Percentiles rank a stretch among this genome's conserved stretches.
These are phyloP conservation scores for Funneliformis caledonium DNA, from an alignment of 371 early-diverging fungal species.

Conservation along the genomic window DNA sequence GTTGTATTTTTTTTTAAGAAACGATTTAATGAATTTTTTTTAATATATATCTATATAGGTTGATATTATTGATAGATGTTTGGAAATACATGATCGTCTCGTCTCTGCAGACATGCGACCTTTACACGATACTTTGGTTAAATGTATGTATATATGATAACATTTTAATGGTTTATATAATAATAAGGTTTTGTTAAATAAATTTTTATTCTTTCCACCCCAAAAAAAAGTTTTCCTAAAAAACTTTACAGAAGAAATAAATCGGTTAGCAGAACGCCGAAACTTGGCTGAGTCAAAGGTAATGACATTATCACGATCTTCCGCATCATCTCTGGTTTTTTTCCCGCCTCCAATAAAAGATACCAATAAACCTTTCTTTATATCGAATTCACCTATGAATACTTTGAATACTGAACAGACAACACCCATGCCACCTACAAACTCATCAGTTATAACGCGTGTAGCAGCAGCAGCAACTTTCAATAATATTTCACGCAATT, in stretches of 20 bases:
- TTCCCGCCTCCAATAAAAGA: constrained; percentile 19
- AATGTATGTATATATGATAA: constrained; percentile 57
- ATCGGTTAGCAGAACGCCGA: constrained; percentile 46
- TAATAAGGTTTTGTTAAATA: neutral
- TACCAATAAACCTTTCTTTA: constrained; percentile 17
- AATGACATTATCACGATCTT: neutral
- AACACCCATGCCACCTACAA: constrained; percentile 14
- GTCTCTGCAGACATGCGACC: constrained; percentile 75
- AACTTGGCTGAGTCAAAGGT: constrained; percentile 9
- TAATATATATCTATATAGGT: constrained; percentile 50
- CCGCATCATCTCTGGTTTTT: constrained; percentile 1
- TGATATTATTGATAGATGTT: constrained; percentile 63
- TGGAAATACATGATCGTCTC: constrained; percentile 67
- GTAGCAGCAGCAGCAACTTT: constrained; percentile 23
- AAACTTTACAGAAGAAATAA: constrained; percentile 73
- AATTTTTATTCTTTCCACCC: neutral
- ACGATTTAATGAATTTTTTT: neutral
- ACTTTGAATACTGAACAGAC: neutral
- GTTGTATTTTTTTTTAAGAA: neutral
- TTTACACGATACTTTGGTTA: constrained; percentile 70
- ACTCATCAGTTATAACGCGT: constrained; percentile 33
- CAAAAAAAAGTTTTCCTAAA: constrained; percentile 60
- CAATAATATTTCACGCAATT: constrained; percentile 12
- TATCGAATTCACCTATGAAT: constrained; percentile 23
- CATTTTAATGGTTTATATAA: neutral